Conservation (phyloP, 1,139 yeast species). For the Protomyces inouyei region DNA sequence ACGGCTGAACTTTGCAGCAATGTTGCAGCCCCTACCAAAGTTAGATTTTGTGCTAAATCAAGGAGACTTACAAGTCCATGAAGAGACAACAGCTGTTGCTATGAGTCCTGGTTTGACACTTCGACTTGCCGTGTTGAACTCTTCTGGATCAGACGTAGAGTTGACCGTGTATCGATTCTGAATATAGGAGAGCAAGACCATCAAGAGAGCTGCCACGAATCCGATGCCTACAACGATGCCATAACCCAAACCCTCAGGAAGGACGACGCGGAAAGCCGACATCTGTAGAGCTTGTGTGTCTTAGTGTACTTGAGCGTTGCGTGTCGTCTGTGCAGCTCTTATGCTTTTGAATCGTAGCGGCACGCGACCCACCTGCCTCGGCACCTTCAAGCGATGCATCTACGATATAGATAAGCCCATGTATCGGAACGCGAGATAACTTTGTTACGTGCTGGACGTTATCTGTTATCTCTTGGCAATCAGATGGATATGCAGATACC, state of each 20-base stretch:
- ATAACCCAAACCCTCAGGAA: neutral
- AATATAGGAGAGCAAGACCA: slow-evolving; percentile 31
- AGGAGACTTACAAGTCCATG: slow-evolving; percentile 40
- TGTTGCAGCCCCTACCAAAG: neutral
- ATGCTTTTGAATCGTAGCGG: too few species aligned
- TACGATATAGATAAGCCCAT: too few species aligned
- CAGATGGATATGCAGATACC: too few species aligned
- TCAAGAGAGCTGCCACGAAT: neutral
- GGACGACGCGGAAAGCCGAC: neutral
- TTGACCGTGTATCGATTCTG: slow-evolving; percentile 39
- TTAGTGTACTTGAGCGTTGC: too few species aligned
- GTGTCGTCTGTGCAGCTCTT: too few species aligned
- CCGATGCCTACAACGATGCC: neutral
- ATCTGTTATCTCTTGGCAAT: too few species aligned
- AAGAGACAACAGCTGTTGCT: slow-evolving; percentile 41
- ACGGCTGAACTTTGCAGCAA: slow-evolving; percentile 39
- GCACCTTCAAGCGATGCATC: too few species aligned
- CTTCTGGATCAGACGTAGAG: slow-evolving; percentile 41
- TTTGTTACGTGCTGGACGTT: too few species aligned
- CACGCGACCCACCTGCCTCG: too few species aligned
- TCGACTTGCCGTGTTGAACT: slow-evolving; percentile 43
- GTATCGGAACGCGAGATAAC: too few species aligned
- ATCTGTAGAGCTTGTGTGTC: too few species aligned
- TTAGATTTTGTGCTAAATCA: neutral
- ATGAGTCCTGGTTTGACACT: slow-evolving; percentile 41